Evolutionary conservation across 768 basidiomycete species (phyloP).

Genomic region (Lanmaoa rubissima): DNA sequence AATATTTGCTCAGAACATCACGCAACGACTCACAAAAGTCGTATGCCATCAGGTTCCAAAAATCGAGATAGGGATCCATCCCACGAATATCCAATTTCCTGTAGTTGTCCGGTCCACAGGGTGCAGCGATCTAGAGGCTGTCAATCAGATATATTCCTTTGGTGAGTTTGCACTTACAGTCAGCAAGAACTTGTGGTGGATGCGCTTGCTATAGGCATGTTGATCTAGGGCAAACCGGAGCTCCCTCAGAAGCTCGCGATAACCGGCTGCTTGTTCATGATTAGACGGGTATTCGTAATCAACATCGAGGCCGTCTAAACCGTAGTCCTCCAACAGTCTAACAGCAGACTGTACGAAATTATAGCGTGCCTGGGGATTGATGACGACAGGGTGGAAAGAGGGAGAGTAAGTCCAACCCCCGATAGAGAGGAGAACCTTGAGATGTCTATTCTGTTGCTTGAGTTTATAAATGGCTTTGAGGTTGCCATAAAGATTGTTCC

Average conservation of each 20-base stretch:
- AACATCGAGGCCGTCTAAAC: constrained; percentile 87
- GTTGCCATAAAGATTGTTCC: constrained; percentile 92
- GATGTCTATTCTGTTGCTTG: constrained; percentile 80
- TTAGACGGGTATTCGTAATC: constrained; percentile 93
- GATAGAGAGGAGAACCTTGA: constrained; percentile 83
- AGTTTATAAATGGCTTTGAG: constrained; percentile 90
- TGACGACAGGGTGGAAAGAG: constrained; percentile 80
- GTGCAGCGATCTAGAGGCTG: constrained; percentile 73
- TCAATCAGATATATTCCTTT: background rate
- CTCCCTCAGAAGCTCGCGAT: constrained; percentile 77
- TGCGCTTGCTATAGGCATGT: constrained; percentile 63
- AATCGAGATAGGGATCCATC: constrained; percentile 88
- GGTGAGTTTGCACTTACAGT: constrained; percentile 51
- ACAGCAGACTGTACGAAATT: constrained; percentile 83
- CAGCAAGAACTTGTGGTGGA: constrained; percentile 63
- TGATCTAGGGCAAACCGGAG: constrained; percentile 73
- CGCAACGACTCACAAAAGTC: constrained; percentile 60
- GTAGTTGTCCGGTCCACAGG: constrained; percentile 88
- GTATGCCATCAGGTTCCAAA: constrained; percentile 98
- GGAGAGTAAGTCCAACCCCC: constrained; percentile 96
- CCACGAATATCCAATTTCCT: constrained; percentile 71
- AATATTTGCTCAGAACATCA: constrained; percentile 6
- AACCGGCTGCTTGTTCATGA: constrained; percentile 75
- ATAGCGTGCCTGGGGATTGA: constrained; percentile 55
- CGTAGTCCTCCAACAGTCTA: constrained; percentile 83